Conservation (phyloP, 2,329 filamentous ascomycete genomes). For the Fusarium tuaranense region DNA sequence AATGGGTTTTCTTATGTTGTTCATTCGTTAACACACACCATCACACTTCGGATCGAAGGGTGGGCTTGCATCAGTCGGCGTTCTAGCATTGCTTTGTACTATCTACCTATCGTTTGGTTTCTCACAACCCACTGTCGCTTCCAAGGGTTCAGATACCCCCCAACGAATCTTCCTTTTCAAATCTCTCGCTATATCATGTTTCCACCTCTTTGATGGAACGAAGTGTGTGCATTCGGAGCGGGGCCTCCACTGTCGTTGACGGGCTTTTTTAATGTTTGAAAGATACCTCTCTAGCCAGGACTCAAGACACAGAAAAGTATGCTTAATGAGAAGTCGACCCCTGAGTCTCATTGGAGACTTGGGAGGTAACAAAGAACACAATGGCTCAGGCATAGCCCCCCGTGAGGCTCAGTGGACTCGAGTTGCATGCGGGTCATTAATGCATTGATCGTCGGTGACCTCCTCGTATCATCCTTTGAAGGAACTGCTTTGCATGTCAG, state of each 20-base stretch:
- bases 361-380: slow-evolving; percentile 20
- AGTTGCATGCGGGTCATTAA: slow-evolving; percentile 11
- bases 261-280: slow-evolving; percentile 40
- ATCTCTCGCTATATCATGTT: slow-evolving; percentile 40
- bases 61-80: slow-evolving; percentile 43
- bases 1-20: slow-evolving; percentile 23
- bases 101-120: slow-evolving; percentile 25
- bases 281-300: slow-evolving; percentile 43
- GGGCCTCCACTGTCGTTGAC: slow-evolving; percentile 37
- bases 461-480: slow-evolving; percentile 31
- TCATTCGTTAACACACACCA: slow-evolving; percentile 34
- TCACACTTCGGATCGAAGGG: slow-evolving; percentile 27
- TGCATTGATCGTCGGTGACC: slow-evolving; percentile 32
- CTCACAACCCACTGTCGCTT: slow-evolving; percentile 38
- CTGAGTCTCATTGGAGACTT: slow-evolving; percentile 20
- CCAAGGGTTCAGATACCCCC: slow-evolving; percentile 42
- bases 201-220: slow-evolving; percentile 29
- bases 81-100: slow-evolving; percentile 42
- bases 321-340: slow-evolving; percentile 40
- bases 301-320: slow-evolving; percentile 41
- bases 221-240: slow-evolving; percentile 35
- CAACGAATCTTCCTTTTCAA: slow-evolving; percentile 28
- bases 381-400: background rate
- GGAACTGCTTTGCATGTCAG: slow-evolving; percentile 13
- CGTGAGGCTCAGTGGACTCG: slow-evolving; percentile 16